Evolutionary conservation across 371 early-diverging fungal species (phyloP).

Genomic region (Mortierella sp.): DNA sequence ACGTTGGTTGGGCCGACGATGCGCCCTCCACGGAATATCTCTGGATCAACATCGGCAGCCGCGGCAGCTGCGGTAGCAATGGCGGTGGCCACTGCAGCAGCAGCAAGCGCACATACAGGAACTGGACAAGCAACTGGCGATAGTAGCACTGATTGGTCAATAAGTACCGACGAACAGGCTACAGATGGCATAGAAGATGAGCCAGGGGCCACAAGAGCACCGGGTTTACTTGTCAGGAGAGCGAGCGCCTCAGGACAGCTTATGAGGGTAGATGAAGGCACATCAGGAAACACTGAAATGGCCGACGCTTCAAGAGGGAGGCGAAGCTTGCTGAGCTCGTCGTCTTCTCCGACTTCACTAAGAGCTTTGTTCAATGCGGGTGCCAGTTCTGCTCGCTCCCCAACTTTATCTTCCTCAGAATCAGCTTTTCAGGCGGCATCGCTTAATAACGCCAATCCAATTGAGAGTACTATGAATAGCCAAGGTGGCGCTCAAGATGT

Average conservation of each 20-base stretch:
- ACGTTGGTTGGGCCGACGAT: slow-evolving; percentile 48
- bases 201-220: not conserved
- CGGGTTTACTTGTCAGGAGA: slow-evolving; percentile 24
- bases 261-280: slow-evolving; percentile 28
- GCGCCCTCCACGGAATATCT: slow-evolving; percentile 50
- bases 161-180: slow-evolving; percentile 2
- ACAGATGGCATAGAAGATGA: not conserved
- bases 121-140: slow-evolving; percentile 6
- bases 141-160: not conserved
- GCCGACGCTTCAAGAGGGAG: slow-evolving; percentile 5
- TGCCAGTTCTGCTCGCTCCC: slow-evolving; percentile 7
- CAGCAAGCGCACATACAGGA: slow-evolving; percentile 22
- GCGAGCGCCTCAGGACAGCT: slow-evolving; percentile 50
- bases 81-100: slow-evolving; percentile 45
- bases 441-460: not conserved
- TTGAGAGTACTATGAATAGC: not conserved
- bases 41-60: slow-evolving; percentile 52
- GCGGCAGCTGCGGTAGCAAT: slow-evolving; percentile 48
- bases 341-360: slow-evolving; percentile 49
- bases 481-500: slow-evolving; percentile 5
- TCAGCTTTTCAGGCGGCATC: slow-evolving; percentile 2
- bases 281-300: not conserved
- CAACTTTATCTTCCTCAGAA: slow-evolving; percentile 13
- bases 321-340: slow-evolving; percentile 34
- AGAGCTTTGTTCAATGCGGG: slow-evolving; percentile 43